Percentiles rank a stretch among this genome's conserved stretches.
Evolutionary conservation across 1,284 basidiomycete genomes (phyloP).

Genomic region (Abortiporus biennis): DNA sequence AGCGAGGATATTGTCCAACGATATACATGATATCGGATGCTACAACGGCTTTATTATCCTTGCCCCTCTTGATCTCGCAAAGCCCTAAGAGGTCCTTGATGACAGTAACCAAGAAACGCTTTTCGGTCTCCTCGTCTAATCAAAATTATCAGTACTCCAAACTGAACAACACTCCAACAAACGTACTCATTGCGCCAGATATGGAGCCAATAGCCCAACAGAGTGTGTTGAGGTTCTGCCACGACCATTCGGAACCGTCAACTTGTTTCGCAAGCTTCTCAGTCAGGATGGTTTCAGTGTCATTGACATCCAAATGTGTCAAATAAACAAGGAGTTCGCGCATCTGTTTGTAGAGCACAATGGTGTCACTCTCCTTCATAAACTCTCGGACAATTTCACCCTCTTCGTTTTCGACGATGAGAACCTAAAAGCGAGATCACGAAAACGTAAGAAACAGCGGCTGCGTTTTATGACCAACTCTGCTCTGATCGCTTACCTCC

Average conservation of each 20-base stretch:
- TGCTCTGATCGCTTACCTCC: slow-evolving; percentile 86
- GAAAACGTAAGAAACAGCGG: slow-evolving; percentile 4
- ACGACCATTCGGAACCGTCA: slow-evolving; percentile 97
- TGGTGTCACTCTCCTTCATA: slow-evolving; percentile 99
- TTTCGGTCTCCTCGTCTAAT: slow-evolving; percentile 95
- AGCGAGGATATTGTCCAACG: slow-evolving; percentile 98
- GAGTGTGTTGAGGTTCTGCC: slow-evolving; percentile 98
- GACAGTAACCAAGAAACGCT: slow-evolving; percentile 97
- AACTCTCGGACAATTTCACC: slow-evolving; percentile 99
- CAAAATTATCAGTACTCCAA: slow-evolving; percentile 10
- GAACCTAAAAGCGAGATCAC: slow-evolving; percentile 50
- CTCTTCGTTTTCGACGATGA: slow-evolving; percentile 99
- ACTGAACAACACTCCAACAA: slow-evolving; percentile 4
- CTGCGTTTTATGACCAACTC: too few species aligned
- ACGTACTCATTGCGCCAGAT: slow-evolving; percentile 97
- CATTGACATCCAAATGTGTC: slow-evolving; percentile 93
- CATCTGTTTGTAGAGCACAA: slow-evolving; percentile 99
- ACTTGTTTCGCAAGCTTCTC: slow-evolving; percentile 98
- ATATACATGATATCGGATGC: slow-evolving; percentile 99
- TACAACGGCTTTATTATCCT: slow-evolving; percentile 99
- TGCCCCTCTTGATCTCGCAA: slow-evolving; percentile 98
- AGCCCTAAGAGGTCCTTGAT: slow-evolving; percentile 98
- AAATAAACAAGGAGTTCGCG: slow-evolving; percentile 95
- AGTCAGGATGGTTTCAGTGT: slow-evolving; percentile 95
- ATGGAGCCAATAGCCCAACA: slow-evolving; percentile 99